A percentile compares a stretch with the other conserved stretches of the same genome.
Evolutionary conservation across 768 basidiomycete genomes (phyloP).

Genomic region (Pleurotus djamor): DNA sequence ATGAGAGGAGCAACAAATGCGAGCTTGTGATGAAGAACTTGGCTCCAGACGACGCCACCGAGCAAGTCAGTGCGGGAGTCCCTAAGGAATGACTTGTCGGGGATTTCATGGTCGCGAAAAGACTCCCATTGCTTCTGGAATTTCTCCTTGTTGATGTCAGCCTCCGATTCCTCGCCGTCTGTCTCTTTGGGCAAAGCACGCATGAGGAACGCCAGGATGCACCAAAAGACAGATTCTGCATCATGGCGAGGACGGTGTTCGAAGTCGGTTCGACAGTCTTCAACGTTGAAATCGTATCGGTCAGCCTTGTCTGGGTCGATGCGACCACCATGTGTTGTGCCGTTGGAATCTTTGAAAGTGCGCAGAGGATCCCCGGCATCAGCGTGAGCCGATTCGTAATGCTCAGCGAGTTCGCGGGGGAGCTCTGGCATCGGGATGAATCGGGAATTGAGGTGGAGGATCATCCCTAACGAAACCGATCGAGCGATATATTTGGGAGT

Average conservation of each 20-base stretch:
- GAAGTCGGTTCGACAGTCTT: not conserved
- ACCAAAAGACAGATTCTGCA: conserved; percentile 7
- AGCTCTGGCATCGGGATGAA: not conserved
- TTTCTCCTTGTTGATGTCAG: not conserved
- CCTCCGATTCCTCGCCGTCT: not conserved
- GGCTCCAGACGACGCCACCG: not conserved
- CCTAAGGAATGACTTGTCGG: not conserved
- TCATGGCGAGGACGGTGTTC: conserved; percentile 4
- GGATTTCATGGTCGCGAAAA: not conserved
- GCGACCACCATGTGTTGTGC: not conserved
- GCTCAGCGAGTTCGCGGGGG: not conserved
- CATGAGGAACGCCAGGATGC: not conserved
- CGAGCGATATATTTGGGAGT: not conserved
- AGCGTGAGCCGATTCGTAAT: not conserved
- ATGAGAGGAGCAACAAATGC: not conserved
- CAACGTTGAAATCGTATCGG: not conserved
- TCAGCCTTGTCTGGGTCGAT: not conserved
- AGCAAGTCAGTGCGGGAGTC: not conserved
- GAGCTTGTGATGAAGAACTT: not conserved
- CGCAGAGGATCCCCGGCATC: too few species aligned
- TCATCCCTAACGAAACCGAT: not conserved
- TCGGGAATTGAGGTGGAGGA: not conserved
- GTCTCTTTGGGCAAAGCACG: not conserved
- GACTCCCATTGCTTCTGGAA: not conserved
- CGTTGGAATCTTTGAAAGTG: not conserved